Evolutionary conservation across 2,329 filamentous ascomycete species (phyloP).

Genomic region (Apiospora phragmitis): DNA sequence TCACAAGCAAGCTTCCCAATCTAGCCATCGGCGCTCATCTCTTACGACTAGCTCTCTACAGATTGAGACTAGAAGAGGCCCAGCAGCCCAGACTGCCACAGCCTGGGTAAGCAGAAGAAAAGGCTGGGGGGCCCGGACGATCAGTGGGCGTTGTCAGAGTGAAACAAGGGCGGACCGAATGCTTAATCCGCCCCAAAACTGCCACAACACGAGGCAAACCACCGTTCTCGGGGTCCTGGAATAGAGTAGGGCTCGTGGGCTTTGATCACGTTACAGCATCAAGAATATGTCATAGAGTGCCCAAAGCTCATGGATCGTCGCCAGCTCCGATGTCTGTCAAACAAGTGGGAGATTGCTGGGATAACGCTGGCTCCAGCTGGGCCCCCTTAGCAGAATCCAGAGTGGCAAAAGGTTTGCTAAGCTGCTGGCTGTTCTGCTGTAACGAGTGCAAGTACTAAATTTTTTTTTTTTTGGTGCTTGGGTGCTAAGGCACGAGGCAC

Average conservation of each 20-base stretch:
- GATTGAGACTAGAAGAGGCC: neutral
- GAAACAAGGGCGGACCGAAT: conserved; percentile 4
- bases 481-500: neutral
- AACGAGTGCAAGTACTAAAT: neutral
- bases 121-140: neutral
- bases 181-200: neutral
- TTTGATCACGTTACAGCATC: neutral
- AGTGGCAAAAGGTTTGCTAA: neutral
- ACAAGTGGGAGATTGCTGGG: neutral
- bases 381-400: neutral
- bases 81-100: too few species aligned
- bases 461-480: too few species aligned
- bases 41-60: neutral
- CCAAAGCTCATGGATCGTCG: neutral
- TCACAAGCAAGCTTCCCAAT: neutral
- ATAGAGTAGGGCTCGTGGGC: neutral
- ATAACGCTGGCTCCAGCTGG: neutral
- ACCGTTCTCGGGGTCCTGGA: neutral
- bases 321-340: neutral
- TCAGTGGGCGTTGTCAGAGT: conserved; percentile 2
- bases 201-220: neutral
- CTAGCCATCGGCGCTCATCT: neutral
- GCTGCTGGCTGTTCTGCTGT: neutral
- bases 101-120: neutral
- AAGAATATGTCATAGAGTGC: neutral